phyloP scores from a whole-genome alignment of 2,329 filamentous ascomycete species.

The Cercospora sp. region DNA sequence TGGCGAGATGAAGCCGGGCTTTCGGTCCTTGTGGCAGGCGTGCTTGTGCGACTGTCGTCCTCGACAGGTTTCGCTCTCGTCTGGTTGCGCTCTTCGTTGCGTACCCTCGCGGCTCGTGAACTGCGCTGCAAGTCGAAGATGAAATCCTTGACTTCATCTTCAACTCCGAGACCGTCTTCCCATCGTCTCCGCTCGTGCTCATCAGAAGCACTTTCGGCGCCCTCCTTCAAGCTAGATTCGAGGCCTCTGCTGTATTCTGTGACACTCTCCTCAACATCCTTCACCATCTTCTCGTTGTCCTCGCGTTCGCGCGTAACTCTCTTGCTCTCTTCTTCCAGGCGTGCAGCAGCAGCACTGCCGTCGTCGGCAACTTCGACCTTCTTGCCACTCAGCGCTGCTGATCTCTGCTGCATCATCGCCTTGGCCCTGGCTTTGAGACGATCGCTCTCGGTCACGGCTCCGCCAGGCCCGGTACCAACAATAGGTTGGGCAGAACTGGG shows the following conservation, averaged over 20 bases:
- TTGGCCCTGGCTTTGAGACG: slow-evolving; percentile 91
- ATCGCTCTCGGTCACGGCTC: slow-evolving; percentile 86
- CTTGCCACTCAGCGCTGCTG: slow-evolving; percentile 85
- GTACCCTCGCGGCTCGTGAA: slow-evolving; percentile 72
- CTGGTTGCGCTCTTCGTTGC: slow-evolving; percentile 55
- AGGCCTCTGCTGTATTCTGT: slow-evolving; percentile 81
- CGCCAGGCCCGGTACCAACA: slow-evolving; percentile 89
- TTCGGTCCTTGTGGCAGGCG: slow-evolving; percentile 33
- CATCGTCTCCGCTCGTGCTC: slow-evolving; percentile 91
- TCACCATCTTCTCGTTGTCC: slow-evolving; percentile 93
- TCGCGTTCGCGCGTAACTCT: slow-evolving; percentile 82
- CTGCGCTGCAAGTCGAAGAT: slow-evolving; percentile 93
- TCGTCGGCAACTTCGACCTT: slow-evolving; percentile 66
- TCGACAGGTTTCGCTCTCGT: slow-evolving; percentile 24
- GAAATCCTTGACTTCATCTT: slow-evolving; percentile 95
- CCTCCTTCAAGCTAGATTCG: slow-evolving; percentile 84
- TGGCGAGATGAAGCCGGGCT: slow-evolving; percentile 33
- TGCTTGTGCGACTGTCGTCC: slow-evolving; percentile 35
- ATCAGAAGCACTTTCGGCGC: slow-evolving; percentile 68
- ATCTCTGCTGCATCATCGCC: slow-evolving; percentile 98
- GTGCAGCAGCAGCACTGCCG: slow-evolving; percentile 74
- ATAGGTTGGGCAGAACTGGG: slow-evolving; percentile 78
- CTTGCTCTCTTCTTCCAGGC: slow-evolving; percentile 84
- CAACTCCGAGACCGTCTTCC: slow-evolving; percentile 94
- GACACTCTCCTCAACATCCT: slow-evolving; percentile 94